A percentile compares a stretch with the other conserved stretches of the same genome.
Conservation (phyloP, 345 rosid genomes). For the Corchorus olitorius region DNA sequence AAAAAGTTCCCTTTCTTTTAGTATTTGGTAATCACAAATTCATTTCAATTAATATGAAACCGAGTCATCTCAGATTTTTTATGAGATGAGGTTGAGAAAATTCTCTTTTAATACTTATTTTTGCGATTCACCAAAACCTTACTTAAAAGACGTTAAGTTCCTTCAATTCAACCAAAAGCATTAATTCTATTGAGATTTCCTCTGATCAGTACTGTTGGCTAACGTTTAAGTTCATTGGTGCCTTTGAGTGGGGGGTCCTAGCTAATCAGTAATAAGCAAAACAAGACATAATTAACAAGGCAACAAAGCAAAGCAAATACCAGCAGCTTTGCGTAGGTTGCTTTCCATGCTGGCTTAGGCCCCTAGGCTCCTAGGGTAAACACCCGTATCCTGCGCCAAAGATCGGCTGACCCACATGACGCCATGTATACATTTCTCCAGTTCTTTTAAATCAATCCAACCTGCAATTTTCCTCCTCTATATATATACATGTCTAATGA, state of each 20-base stretch:
- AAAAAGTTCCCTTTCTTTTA: too few relatives aligned
- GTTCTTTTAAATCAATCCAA: constrained; percentile 10
- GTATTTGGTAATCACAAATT: too few relatives aligned
- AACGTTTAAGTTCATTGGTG: background rate
- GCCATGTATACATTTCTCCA: constrained; percentile 23
- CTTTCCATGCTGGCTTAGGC: constrained; percentile 28
- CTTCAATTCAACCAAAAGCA: too few relatives aligned
- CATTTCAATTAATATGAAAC: too few relatives aligned
- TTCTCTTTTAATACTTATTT: too few relatives aligned
- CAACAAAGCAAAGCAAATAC: constrained; percentile 20
- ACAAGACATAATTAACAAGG: constrained; percentile 22
- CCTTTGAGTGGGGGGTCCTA: constrained; percentile 19
- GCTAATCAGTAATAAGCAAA: constrained; percentile 1
- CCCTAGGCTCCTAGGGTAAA: constrained; percentile 33
- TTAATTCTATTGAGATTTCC: too few relatives aligned
- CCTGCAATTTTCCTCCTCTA: constrained; percentile 10
- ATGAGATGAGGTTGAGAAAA: too few relatives aligned
- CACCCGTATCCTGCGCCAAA: constrained; percentile 58
- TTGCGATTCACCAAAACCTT: too few relatives aligned
- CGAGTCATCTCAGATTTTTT: too few relatives aligned
- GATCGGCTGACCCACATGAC: constrained; percentile 40
- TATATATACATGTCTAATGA: constrained; percentile 16
- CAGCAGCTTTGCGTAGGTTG: constrained; percentile 16
- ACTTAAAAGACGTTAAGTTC: too few relatives aligned
- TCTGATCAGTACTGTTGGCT: background rate